Evolutionary conservation across 2,329 filamentous ascomycete genomes (phyloP).

Genomic region (Aspergillus japonicus): DNA sequence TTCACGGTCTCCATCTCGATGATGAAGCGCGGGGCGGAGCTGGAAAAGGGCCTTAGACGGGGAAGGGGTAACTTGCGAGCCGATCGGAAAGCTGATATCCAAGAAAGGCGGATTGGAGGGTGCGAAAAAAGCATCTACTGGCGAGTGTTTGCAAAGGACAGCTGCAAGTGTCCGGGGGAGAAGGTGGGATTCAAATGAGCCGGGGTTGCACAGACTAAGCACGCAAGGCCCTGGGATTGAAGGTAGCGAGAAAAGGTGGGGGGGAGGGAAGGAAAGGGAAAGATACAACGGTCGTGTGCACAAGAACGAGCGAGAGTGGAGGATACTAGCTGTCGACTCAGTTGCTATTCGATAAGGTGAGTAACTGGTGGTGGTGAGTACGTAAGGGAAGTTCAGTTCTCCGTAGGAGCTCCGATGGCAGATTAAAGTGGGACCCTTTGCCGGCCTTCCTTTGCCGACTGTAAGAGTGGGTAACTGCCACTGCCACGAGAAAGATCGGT

Average conservation of each 20-base stretch:
- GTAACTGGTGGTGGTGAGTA: neutral
- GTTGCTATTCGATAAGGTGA: neutral
- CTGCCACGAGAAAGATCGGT: neutral
- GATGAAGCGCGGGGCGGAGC: conserved; percentile 34
- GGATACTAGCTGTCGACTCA: neutral
- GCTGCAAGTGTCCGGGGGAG: conserved; percentile 20
- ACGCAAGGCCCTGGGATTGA: conserved; percentile 4
- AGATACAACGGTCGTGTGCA: conserved; percentile 9
- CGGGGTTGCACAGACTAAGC: conserved; percentile 9
- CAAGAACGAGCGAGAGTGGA: neutral
- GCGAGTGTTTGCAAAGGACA: conserved; percentile 7
- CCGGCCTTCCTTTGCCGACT: neutral
- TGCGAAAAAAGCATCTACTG: conserved; percentile 38
- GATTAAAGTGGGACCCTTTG: neutral
- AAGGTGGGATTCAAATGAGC: conserved; percentile 9
- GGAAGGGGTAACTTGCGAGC: conserved; percentile 24
- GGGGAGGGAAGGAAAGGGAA: conserved; percentile 2
- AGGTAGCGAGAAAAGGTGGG: neutral
- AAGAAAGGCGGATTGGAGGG: conserved; percentile 29
- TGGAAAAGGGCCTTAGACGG: conserved; percentile 40
- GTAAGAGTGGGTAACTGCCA: neutral
- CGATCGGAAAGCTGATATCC: conserved; percentile 31
- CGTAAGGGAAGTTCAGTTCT: neutral
- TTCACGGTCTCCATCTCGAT: conserved; percentile 74
- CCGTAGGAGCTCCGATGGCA: conserved; percentile 6